Evolutionary conservation across 192 early-diverging fungal genomes (phyloP), one percentile per base, ranked within the genome.

Genomic region (Backusella mclennaniae): DNA sequence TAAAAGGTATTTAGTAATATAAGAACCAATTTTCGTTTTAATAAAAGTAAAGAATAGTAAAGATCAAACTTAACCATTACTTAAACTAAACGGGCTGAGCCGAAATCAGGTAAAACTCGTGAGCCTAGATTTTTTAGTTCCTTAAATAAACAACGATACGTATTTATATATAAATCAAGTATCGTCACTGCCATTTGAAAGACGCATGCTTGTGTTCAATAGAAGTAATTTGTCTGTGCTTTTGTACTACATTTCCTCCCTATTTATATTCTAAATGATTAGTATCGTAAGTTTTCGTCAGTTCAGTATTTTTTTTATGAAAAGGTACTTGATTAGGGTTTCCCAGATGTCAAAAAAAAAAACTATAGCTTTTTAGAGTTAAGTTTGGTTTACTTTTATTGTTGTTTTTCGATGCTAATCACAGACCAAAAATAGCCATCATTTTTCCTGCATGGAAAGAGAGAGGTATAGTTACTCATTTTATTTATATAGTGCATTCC

Each of bases 221-320:
- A 71, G 26, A 29, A 36, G 67, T 33, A 68, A n/a, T 26, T 71
- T 71, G 70, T 71, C 70, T 71, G 70, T 71, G 70, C 70, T 71
- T 71, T 71, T 71, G 70, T 71, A 21, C 26, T 17, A 71, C 70
- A 17, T 71, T 23, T 23, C 12, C 56, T 29, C 21, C 53, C 56
- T 63, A 63, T 63, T 29, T 63, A 63, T 63, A 63, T 63, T 63
- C 23, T 26, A 23, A 29, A 63, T 63, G 23, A 63, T 63, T 63
- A 14, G 21, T 63, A 63, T 63, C 21, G 56, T 63, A 63, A 63
- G 56, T 26, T 63, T 63, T 63, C 56, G 56, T 63, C 14, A 63
- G 56, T 63, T 63, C 56, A 63, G 56, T 63, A 63, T 63, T 29
- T 26, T 59, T 26, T 63, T 63, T 63, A 63, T 63, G 56, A 63